Base-by-base conservation (phyloP, 2,329 filamentous ascomycete genomes). In the Hymenoscyphus occultus region DNA sequence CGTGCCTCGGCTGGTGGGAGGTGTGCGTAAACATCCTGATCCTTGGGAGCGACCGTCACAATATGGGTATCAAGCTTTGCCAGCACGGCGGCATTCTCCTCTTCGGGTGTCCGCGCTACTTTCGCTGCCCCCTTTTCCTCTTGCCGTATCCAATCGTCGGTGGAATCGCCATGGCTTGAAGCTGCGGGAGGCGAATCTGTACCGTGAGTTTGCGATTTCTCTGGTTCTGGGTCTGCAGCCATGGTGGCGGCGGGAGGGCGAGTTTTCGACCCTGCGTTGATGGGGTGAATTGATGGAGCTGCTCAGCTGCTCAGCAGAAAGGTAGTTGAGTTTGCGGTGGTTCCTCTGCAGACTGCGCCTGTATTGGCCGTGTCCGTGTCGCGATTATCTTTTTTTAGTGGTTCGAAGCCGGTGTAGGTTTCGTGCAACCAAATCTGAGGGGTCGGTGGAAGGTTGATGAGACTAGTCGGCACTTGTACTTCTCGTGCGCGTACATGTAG, bases 1-100 rank as follows among this genome's bases (percentile, higher is more conserved):
- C 83, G 80, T 62, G 84, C 87, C 77, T 94, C 89, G 65, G 88
- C 74, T 9, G 83, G 77, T 1, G 89, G 84, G 3, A 93, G 80
- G 74, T 91, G 85, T 32, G 79, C 79, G 73, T 86, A 87, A 3
- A 84, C 79, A 71, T 87, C 84, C 61, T 84, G 73, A 35, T 69
- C 68, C 39, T 71, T 72, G 56, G 71, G 66, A 9, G 66, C 58
- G 57, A 77, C 74, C 58, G 77, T 73, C 56, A 77, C 71, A 19
- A 72, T 67, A 45, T 72, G 71, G 4, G 75, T 74, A 56, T 76
- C 73, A 22, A 70, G n/a, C 60, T 74, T 75, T 16, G 66, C 60
- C 63, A 93, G 83, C 86, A 74, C 92, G 86, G 64, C 88, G 5
- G 22, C 7, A 12, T 19, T 4, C 3, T 54, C 19, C 13, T 54